Percentiles rank a stretch among this genome's conserved stretches.
phyloP scores from a whole-genome alignment of 441 rosid species.

The Rhodomyrtus psidioides region DNA sequence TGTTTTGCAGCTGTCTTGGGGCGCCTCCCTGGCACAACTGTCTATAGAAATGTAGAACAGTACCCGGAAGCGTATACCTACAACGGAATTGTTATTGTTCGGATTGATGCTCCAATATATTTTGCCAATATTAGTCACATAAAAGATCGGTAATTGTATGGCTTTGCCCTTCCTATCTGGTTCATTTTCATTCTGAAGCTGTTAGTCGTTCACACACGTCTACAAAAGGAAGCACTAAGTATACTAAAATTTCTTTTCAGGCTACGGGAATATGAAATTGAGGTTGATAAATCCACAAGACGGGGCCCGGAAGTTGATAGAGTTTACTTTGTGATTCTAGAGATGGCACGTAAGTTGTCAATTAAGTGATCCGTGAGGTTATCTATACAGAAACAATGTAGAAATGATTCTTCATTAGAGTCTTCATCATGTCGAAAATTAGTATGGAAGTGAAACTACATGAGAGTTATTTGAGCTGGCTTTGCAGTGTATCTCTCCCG shows the following conservation, averaged over 20 bases:
- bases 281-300: conserved; percentile 46
- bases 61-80: conserved; percentile 96
- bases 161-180: not conserved
- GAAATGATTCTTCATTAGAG: not conserved
- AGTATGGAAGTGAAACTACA: not conserved
- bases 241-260: conserved; percentile 23
- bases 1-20: conserved; percentile 82
- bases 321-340: conserved; percentile 70
- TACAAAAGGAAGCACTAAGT: conserved; percentile 2
- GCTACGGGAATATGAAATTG: conserved; percentile 76
- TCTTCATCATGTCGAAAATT: not conserved
- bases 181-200: not conserved
- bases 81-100: conserved; percentile 86
- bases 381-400: not conserved
- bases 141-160: conserved; percentile 61
- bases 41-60: conserved; percentile 82
- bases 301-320: conserved; percentile 84
- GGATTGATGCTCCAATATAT: conserved; percentile 90
- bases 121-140: conserved; percentile 94
- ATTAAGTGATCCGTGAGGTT: not conserved
- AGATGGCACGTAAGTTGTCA: conserved; percentile 84
- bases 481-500: not conserved
- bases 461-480: not conserved
- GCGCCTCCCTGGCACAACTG: conserved; percentile 97
- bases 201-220: not conserved